A percentile compares a stretch with the other conserved stretches of the same genome.
Conservation (phyloP, 1,139 yeast species). For the Yarrowia galli region DNA sequence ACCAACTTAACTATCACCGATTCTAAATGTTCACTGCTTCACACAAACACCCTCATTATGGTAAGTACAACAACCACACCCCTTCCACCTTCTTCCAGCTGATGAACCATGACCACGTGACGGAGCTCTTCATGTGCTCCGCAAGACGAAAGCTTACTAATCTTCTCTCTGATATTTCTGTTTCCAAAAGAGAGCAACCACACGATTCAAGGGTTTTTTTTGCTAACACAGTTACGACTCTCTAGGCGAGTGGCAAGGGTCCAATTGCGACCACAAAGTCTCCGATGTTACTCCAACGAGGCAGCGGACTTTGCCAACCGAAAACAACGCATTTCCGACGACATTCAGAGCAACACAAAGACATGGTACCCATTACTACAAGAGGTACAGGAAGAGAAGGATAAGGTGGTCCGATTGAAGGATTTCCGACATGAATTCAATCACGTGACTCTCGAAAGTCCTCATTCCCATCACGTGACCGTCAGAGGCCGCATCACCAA, state of each 20-base stretch:
- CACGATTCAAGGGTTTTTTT: too few relatives aligned
- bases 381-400: constrained; percentile 33
- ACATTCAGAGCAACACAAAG: constrained; percentile 11
- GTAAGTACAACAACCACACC: neutral
- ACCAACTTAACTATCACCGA: neutral
- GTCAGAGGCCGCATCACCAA: constrained; percentile 65
- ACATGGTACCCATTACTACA: constrained; percentile 44
- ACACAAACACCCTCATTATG: constrained; percentile 1
- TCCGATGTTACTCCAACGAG: constrained; percentile 19
- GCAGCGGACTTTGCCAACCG: constrained; percentile 55
- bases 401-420: constrained; percentile 43
- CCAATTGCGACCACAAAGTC: neutral
- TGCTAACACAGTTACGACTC: constrained; percentile 31
- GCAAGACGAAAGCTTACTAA: constrained; percentile 39
- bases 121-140: neutral
- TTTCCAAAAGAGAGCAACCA: neutral
- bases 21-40: neutral
- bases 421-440: constrained; percentile 44
- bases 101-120: constrained; percentile 33
- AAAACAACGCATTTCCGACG: constrained; percentile 45
- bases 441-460: constrained; percentile 40
- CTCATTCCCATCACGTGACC: constrained; percentile 42
- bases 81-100: neutral
- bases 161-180: constrained; percentile 43
- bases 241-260: neutral